These are phyloP conservation scores for Phaeosphaeria sp. DNA, from an alignment of 2,329 filamentous ascomycete species.

Conservation along the genomic window DNA sequence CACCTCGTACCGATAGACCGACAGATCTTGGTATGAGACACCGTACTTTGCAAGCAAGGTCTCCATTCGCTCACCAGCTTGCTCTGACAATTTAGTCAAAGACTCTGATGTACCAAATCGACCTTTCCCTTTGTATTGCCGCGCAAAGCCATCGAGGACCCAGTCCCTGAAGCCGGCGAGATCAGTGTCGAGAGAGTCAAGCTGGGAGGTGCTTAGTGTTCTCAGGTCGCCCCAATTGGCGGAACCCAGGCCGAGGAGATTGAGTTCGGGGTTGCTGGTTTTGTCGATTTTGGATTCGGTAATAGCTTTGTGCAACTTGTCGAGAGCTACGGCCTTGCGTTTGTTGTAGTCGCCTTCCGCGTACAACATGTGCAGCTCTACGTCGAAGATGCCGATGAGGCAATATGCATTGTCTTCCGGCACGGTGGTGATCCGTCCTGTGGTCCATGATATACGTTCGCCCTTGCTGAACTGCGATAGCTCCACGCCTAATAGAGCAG, in stretches of 20 bases:
- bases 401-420: slow-evolving; percentile 8
- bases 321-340: background rate
- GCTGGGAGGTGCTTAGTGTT: background rate
- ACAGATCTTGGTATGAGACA: background rate
- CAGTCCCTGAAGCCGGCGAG: background rate
- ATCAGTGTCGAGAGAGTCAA: background rate
- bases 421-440: slow-evolving; percentile 14
- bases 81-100: background rate
- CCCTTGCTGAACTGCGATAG: slow-evolving; percentile 10
- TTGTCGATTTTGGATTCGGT: too few species aligned
- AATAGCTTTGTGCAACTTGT: background rate
- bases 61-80: background rate
- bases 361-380: slow-evolving; percentile 5
- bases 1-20: background rate
- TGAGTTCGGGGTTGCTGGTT: too few species aligned
- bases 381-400: slow-evolving; percentile 20
- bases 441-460: slow-evolving; percentile 14
- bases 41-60: background rate
- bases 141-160: background rate
- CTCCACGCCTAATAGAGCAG: slow-evolving; percentile 1
- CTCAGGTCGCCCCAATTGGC: background rate
- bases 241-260: background rate
- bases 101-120: background rate
- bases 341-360: slow-evolving; percentile 4
- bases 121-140: background rate